These are phyloP conservation scores for Chrysoporthe austroafricana DNA, from an alignment of 2,329 filamentous ascomycete species.

Conservation along the genomic window DNA sequence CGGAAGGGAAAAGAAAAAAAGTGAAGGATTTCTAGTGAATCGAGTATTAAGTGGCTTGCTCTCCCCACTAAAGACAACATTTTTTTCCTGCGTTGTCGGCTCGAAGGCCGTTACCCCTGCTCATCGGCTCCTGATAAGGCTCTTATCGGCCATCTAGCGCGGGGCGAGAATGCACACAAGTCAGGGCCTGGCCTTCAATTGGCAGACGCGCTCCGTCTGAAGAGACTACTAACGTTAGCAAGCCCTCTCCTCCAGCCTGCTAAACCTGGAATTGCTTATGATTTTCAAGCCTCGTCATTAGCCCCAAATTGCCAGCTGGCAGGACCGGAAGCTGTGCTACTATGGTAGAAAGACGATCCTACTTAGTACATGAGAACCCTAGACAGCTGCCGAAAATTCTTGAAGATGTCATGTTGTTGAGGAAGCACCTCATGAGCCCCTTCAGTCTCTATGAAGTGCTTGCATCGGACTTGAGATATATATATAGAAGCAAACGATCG, in stretches of 20 bases:
- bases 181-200: conserved; percentile 5
- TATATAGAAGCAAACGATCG: neutral
- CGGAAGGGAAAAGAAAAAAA: neutral
- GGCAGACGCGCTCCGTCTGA: neutral
- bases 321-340: neutral
- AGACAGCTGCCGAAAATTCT: neutral
- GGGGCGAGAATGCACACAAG: neutral
- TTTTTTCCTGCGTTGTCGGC: conserved; percentile 12
- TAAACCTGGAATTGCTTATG: neutral
- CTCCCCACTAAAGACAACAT: conserved; percentile 19
- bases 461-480: neutral
- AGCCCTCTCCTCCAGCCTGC: neutral
- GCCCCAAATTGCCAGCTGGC: conserved; percentile 2
- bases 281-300: neutral
- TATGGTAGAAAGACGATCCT: neutral
- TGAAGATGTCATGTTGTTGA: neutral
- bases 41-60: neutral
- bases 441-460: neutral
- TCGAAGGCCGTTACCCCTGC: conserved; percentile 8
- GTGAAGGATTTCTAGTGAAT: neutral
- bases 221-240: neutral
- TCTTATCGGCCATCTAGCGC: conserved; percentile 17
- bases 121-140: conserved; percentile 9
- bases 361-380: no score
- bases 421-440: neutral